Evolutionary conservation across 2,329 filamentous ascomycete genomes (phyloP), one percentile per base, ranked within the genome.

Genomic region (Mollisia scopiformis): DNA sequence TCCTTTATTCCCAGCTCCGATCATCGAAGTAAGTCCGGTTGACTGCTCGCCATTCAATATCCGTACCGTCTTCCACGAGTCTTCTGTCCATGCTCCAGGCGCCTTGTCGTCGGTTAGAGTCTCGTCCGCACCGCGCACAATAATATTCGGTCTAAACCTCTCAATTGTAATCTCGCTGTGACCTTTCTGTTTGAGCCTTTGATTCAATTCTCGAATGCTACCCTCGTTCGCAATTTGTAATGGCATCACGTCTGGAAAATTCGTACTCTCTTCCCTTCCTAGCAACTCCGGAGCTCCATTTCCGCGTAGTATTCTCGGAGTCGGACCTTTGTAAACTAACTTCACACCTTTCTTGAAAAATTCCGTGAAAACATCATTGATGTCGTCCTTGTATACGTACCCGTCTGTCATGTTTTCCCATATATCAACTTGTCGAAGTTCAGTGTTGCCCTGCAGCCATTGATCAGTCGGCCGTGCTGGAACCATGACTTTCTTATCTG

Each of bases 101-200:
- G n/a, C 58, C 35, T 57, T 61, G 56, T 76, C 74, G 39, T 76
- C 74, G 1, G 46, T 2, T 21, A 23, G 21, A 6, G 21, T 14
- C 16, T 25, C 5, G 6, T 47, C 51, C 5, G n/a, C 37, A 27
- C 86, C 86, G 14, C 76, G 75, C 46, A 89, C 79, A 23, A 89
- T 78, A 58, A 89, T 84, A 70, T 89, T 89, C 1, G 86, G 85
- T 19, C 87, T 75, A 71, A 89, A 89, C 2, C 86, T 80, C 70
- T 88, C 85, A 59, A 88, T 82, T 0, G 78, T 82, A 33, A 87
- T 79, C n/a, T 77, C 74, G 4, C 79, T 75, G 27, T 78, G 75
- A 1, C 78, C 77, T 25, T 68, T 71, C 28, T 66, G 63, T 31
- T 59, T 66, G 25, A 89, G 74, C 14, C 85, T 79, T 2, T 68